phyloP scores from a whole-genome alignment of 805 yeast species.

The Wickerhamomyces canadensis region DNA sequence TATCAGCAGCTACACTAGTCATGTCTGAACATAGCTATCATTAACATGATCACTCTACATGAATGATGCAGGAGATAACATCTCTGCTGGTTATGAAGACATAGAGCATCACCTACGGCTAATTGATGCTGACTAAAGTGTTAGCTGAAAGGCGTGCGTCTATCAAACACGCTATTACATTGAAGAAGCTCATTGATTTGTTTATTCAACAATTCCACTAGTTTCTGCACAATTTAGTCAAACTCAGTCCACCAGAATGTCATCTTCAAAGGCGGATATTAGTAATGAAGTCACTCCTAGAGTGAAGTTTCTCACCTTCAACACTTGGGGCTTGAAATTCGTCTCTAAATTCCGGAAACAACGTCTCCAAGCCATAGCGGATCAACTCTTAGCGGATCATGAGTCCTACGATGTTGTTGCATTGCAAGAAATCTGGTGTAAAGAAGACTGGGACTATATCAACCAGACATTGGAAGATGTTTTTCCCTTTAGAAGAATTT shows the following conservation, averaged over 20 bases:
- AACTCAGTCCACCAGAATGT: not conserved
- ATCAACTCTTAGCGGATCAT: slow-evolving; percentile 39
- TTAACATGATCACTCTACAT: too few relatives aligned
- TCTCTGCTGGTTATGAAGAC: too few relatives aligned
- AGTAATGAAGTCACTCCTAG: not conserved
- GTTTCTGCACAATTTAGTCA: not conserved
- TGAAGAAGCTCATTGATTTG: too few relatives aligned
- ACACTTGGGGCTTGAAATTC: slow-evolving; percentile 86
- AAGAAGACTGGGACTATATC: slow-evolving; percentile 74
- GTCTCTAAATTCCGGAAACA: slow-evolving; percentile 66
- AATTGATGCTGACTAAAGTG: too few relatives aligned
- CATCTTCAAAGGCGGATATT: not conserved
- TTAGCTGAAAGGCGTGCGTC: too few relatives aligned
- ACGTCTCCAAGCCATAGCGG: slow-evolving; percentile 72
- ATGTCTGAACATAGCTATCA: too few relatives aligned
- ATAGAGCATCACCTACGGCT: too few relatives aligned
- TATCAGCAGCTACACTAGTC: too few relatives aligned
- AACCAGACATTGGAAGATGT: slow-evolving; percentile 34
- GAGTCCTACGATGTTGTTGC: slow-evolving; percentile 77
- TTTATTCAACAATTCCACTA: not conserved
- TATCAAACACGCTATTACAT: too few relatives aligned
- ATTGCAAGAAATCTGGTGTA: slow-evolving; percentile 92
- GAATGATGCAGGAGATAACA: too few relatives aligned
- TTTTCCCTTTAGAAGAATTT: slow-evolving; percentile 65
- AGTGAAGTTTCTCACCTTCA: slow-evolving; percentile 58